Base-by-base conservation (phyloP, 2,329 filamentous ascomycete species). In the Aspergillus texensis region DNA sequence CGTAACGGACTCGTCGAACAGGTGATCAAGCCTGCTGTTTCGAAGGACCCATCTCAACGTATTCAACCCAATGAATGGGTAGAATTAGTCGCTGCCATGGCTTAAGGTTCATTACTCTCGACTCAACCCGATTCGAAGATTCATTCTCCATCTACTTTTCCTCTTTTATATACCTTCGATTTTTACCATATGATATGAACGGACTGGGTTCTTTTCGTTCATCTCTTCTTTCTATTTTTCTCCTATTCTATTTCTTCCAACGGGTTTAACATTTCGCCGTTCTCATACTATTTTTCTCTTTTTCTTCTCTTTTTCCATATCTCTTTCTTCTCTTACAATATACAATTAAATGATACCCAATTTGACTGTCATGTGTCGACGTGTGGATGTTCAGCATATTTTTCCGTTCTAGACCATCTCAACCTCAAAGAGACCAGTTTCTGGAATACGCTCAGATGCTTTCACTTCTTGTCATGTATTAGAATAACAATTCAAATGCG, bases 1-100 rank as follows among this genome's bases (percentile, higher is more conserved):
- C 68, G 75, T n/a, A 75, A 74, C 32, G 80, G 80, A 5, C 62
- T 76, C 12, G 80, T 82, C 16, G 78, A 81, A 62, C 74, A 69
- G 36, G 66, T 78, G 34, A 58, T 81, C 6, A 72, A 75, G 43
- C 75, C 74, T 11, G 80, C 79, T 26, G 72, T 82, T 48, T 54
- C 68, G 14, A 82, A 81, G 65, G 74, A 78, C 46, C 77, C 77
- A 6, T 67, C 64, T 16, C 64, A 71, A 61, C 73, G 78, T 19
- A 72, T 78, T 57, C 52, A 57, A 24, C 67, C 77, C n/a, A 32
- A 59, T 24, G 70, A 74, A 8, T 80, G 78, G 78, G 55, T 76
- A 43, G 58, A 59, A 26, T 50, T 77, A 54, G 67, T 71, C 3
- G 39, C 58, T 39, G 32, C 59, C 26, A 19, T 63, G 24, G n/a